phyloP scores from a whole-genome alignment of 1,284 basidiomycete genomes.

The Xerocomus cyaneibrunnescens region DNA sequence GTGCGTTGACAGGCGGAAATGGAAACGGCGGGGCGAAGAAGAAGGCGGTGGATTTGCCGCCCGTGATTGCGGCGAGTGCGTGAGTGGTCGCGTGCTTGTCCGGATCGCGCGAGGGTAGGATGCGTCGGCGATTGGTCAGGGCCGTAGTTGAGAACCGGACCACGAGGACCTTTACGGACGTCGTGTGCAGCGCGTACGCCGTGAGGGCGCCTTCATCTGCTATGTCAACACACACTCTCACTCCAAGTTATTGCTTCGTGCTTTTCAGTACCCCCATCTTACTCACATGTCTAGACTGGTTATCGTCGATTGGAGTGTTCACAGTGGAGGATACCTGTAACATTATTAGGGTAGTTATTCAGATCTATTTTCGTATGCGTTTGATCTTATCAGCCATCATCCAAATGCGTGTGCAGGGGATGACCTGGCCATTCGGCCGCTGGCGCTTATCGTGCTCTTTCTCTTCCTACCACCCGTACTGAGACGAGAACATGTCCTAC shows the following conservation, averaged over 20 bases:
- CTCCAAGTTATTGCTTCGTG: not conserved
- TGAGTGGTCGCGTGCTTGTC: constrained; percentile 23
- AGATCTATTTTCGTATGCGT: not conserved
- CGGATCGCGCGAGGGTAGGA: not conserved
- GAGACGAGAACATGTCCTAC: constrained; percentile 18
- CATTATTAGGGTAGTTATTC: constrained; percentile 33
- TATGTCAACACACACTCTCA: not conserved
- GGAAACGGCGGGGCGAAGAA: constrained; percentile 35
- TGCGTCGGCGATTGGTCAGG: too few species aligned
- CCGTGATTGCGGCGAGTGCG: constrained; percentile 55
- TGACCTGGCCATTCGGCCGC: too few species aligned
- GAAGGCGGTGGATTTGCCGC: constrained; percentile 40
- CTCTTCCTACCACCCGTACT: not conserved
- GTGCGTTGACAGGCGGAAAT: constrained; percentile 8
- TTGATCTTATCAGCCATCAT: not conserved
- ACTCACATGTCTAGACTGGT: constrained; percentile 15
- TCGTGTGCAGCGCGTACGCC: not conserved
- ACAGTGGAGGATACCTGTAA: constrained; percentile 37
- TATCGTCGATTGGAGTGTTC: too few species aligned
- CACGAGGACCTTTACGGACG: not conserved
- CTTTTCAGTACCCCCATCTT: not conserved
- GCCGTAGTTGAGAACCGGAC: too few species aligned
- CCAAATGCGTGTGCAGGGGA: not conserved
- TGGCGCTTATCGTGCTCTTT: constrained; percentile 9
- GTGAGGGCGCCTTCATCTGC: not conserved